Evolutionary conservation across 1,139 yeast genomes (phyloP).

Genomic region (Citeromyces siamensis): DNA sequence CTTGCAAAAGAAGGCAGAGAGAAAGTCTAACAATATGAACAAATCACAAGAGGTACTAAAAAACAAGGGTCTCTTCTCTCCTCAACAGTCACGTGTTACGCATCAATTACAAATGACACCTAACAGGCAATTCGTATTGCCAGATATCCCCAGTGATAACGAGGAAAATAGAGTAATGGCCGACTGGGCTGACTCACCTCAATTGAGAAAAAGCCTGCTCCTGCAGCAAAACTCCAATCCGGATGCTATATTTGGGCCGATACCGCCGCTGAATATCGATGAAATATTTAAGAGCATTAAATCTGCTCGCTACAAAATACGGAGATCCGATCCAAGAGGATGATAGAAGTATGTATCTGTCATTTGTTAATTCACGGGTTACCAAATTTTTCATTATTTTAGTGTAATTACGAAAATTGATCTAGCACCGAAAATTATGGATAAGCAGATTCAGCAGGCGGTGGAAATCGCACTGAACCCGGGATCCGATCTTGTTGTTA

Average conservation of each 20-base stretch:
- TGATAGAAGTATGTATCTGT: too few species aligned
- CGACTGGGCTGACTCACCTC: constrained; percentile 68
- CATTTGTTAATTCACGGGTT: too few species aligned
- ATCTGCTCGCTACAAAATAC: constrained; percentile 31
- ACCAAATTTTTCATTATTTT: constrained; percentile 1
- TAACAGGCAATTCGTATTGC: constrained; percentile 16
- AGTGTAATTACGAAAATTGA: constrained; percentile 12
- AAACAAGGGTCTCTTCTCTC: neutral
- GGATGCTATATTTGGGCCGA: constrained; percentile 62
- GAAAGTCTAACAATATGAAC: neutral
- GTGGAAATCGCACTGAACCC: constrained; percentile 81
- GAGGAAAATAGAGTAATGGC: constrained; percentile 46
- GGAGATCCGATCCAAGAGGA: constrained; percentile 26
- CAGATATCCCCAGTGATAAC: constrained; percentile 41
- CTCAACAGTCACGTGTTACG: too few species aligned
- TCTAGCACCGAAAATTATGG: constrained; percentile 33
- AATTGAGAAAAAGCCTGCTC: constrained; percentile 35
- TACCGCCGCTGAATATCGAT: constrained; percentile 56
- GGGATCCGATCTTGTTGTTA: constrained; percentile 35
- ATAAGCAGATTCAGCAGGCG: constrained; percentile 85
- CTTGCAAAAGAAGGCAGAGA: neutral
- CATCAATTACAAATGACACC: neutral
- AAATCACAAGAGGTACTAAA: neutral
- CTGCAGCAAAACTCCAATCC: constrained; percentile 61
- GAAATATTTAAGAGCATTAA: constrained; percentile 38